Base-by-base conservation (phyloP, 352 stramenopile genomes). In the Phytopythium sindhum region DNA sequence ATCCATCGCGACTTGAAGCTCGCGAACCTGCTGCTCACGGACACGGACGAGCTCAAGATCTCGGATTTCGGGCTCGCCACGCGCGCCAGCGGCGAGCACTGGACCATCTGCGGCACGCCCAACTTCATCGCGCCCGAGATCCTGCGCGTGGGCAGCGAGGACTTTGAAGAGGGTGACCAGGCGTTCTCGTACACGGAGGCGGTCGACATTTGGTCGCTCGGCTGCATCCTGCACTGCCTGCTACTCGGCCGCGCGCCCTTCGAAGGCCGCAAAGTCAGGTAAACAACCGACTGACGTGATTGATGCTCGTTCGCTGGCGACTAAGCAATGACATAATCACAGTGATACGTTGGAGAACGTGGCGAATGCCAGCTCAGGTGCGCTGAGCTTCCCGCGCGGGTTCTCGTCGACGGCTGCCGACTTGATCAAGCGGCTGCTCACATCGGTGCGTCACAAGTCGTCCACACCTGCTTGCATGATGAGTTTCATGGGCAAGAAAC, bases 51-150 rank as follows among this genome's bases (percentile, higher is more conserved):
- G 37, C 75, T 89, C 33, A 90, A 90, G 64, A 86, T 92, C 61
- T 92, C 79, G 35, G 80, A 92, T 47, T 92, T 92, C 76, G 84
- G 84, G 2, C 68, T 92, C n/a, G 84, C 81, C 31, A 80, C 80
- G 11, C 72, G 73, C 55, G 74, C 74, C 61, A 86, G 72, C 51
- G 79, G 86, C 8, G 72, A 81, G 4, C 75, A 90, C 61, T 62
- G 64, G 50, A 93, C 86, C 2, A 86, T 93, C 56, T 95, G 84
- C 55, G 86, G 84, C 2, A 95, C 86, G 51, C 86, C 86, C 4
- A 95, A 95, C 57, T 95, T 91, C 58, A 90, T 95, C 59, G 86
- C 84, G 2, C 84, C 84, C 1, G 84, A 95, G 64, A 70, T 95
- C 8, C 64, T 95, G n/a, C 59, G 64, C 39, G 70, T 69, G 14